phyloP scores from a whole-genome alignment of 331 rosid genomes.

The Phaseolus coccineus region DNA sequence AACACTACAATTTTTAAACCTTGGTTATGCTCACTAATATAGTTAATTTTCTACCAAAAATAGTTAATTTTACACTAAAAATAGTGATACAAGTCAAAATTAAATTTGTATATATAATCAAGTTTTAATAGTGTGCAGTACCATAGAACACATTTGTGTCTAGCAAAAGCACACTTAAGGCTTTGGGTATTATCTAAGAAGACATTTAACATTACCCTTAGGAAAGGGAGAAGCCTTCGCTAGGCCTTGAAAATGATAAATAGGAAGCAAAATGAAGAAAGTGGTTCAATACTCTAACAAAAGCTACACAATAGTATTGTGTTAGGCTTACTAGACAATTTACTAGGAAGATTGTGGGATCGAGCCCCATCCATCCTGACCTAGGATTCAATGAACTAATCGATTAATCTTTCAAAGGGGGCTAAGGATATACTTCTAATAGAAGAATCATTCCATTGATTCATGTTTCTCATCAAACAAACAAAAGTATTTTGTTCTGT shows the following conservation, averaged over 20 bases:
- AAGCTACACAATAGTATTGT: neutral
- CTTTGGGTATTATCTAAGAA: neutral
- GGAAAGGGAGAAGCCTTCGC: neutral
- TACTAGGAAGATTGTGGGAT: neutral
- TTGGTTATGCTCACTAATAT: neutral
- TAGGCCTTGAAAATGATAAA: neutral
- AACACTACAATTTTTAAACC: neutral
- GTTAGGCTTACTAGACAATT: neutral
- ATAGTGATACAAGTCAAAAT: neutral
- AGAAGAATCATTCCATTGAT: neutral
- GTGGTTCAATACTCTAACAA: neutral
- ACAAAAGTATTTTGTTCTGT: neutral
- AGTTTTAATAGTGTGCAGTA: neutral
- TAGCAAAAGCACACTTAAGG: neutral
- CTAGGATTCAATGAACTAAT: neutral
- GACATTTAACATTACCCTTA: neutral
- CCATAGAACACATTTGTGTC: neutral
- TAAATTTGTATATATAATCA: conserved; percentile 3
- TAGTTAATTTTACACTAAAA: neutral
- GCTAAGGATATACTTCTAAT: neutral
- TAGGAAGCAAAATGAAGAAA: neutral
- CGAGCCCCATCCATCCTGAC: neutral
- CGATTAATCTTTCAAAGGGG: neutral
- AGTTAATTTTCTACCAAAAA: neutral
- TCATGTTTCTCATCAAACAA: neutral